Evolutionary conservation across 257 asterid species (phyloP), one percentile per base, ranked within the genome.

Genomic region (Primulina tabacum): DNA sequence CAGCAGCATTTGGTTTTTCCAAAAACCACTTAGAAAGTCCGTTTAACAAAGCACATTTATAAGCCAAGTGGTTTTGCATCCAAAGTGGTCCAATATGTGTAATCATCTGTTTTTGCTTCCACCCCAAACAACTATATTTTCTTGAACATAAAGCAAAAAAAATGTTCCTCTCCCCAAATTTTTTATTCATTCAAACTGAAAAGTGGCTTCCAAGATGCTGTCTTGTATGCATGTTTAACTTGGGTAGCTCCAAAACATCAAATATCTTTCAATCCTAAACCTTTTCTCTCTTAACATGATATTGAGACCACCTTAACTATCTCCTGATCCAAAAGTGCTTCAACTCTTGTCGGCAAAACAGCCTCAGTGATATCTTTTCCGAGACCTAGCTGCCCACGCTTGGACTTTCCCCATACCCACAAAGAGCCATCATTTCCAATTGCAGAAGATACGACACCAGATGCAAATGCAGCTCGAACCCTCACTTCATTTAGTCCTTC

Each of bases 331-430:
- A 35, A 71, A 69, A 94, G 96, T 57, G 90, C 77, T 81, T 86
- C 88, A 53, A 91, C 95, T 75, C 81, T 82, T 29, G 89, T 62
- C 28, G 99, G 99, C 30, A 75, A 58, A 62, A 79, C 78, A 78
- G 96, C 82, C 57, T 89, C 94, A 2, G 71, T 75, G 55, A 82
- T 71, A 65, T 77, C 86, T 73, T 85, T 64, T 62, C 96, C 97
- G 2, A 94, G 79, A 28, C 97, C 99, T 21, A 94, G 84, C 76
- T 89, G 97, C 65, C 99, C 99, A 14, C 92, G 97, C 76, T 94
- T 91, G 35, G 99, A 94, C 79, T 79, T 85, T 64, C 97, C 99
- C 99, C 97, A 94, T 16, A 89, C 99, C 97, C 99, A 94, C 53
- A 94, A 71, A 56, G 90, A 84, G 16, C 99, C 97, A 72, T 88